Conservation (phyloP, 106 monocot species). For the Allium cepa region DNA sequence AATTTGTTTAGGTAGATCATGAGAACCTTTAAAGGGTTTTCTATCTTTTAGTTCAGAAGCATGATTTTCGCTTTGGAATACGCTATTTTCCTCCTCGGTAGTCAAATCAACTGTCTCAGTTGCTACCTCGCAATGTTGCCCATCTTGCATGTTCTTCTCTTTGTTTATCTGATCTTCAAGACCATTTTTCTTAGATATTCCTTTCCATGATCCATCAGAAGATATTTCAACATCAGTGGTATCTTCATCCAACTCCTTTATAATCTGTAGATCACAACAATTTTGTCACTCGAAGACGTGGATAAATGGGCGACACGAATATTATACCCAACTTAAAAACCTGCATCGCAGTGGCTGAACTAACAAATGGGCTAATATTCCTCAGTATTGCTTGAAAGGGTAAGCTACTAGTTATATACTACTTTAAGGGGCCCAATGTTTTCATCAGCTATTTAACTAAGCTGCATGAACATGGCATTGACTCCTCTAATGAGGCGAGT, state of each 20-base stretch:
- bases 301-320: too few relatives aligned
- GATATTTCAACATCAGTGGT: conserved; percentile 34
- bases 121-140: conserved; percentile 12
- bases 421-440: too few relatives aligned
- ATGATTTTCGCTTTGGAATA: conserved; percentile 5
- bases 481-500: too few relatives aligned
- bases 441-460: too few relatives aligned
- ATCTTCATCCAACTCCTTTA: conserved; percentile 39
- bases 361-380: too few relatives aligned
- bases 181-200: conserved; percentile 12
- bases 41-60: conserved; percentile 33
- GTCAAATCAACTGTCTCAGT: conserved; percentile 42
- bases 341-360: too few relatives aligned
- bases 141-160: conserved; percentile 10
- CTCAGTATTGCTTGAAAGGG: too few relatives aligned
- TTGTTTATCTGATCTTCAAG: conserved; percentile 7
- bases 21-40: conserved; percentile 29
- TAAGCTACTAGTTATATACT: too few relatives aligned
- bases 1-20: conserved; percentile 1
- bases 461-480: too few relatives aligned
- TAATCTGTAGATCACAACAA: conserved; percentile 27
- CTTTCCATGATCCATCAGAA: conserved; percentile 56
- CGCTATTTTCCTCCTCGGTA: conserved; percentile 27
- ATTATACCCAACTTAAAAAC: too few relatives aligned
- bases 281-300: too few relatives aligned